These are phyloP conservation scores for Rosa rugosa DNA, from an alignment of 306 rosid species.

Conservation along the genomic window DNA sequence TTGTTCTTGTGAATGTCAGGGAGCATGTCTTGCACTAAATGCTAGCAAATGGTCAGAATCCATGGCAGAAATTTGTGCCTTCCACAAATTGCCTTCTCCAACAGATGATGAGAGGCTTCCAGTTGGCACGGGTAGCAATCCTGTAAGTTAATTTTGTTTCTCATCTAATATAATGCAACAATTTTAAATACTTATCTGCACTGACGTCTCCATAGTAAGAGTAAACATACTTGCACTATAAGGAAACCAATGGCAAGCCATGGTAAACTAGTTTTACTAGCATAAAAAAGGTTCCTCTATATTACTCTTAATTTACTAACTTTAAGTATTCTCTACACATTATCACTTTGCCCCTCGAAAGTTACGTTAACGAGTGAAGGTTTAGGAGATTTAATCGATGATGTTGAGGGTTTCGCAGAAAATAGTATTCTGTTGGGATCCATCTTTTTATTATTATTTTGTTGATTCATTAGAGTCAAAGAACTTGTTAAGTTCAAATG, in stretches of 20 bases:
- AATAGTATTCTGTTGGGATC: not conserved
- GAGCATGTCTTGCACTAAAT: conserved; percentile 85
- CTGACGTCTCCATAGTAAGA: not conserved
- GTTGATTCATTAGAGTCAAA: not conserved
- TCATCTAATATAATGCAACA: not conserved
- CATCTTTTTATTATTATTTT: not conserved
- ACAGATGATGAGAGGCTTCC: conserved; percentile 90
- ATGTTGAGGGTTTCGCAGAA: not conserved
- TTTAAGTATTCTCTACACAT: not conserved
- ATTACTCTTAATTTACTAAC: not conserved
- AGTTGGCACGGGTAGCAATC: conserved; percentile 97
- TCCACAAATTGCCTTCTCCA: conserved; percentile 66
- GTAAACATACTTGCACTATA: not conserved
- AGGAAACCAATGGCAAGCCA: not conserved
- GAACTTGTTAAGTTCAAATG: not conserved
- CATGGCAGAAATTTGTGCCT: conserved; percentile 65
- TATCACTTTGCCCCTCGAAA: not conserved
- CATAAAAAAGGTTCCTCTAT: not conserved
- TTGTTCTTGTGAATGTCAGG: conserved; percentile 49
- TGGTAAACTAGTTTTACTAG: not conserved
- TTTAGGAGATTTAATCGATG: not conserved
- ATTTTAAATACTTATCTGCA: conserved; percentile 20
- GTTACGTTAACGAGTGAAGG: not conserved
- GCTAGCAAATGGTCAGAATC: conserved; percentile 73
- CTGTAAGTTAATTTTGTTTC: conserved; percentile 58